phyloP scores from a whole-genome alignment of 306 rosid genomes.

The Neltuma alba region DNA sequence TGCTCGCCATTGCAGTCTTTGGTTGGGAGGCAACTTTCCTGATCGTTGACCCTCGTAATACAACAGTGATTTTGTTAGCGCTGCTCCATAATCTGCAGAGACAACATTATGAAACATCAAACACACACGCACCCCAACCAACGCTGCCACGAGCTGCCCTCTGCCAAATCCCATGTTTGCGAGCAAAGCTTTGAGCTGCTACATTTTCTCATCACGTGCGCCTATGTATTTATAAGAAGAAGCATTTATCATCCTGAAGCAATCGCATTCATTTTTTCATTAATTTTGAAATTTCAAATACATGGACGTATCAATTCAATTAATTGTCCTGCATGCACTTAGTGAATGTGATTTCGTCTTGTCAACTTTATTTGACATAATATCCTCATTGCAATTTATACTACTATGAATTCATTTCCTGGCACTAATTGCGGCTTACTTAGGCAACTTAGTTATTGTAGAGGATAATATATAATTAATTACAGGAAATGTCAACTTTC shows the following conservation, averaged over 20 bases:
- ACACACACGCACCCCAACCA: conserved; percentile 6
- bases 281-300: not conserved
- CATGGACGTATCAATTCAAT: not conserved
- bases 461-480: not conserved
- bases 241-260: not conserved
- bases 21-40: conserved; percentile 50
- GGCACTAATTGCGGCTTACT: not conserved
- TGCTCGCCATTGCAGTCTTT: conserved; percentile 62
- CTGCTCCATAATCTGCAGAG: conserved; percentile 38
- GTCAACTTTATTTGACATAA: not conserved
- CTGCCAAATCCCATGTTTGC: conserved; percentile 2
- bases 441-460: not conserved
- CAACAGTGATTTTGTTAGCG: conserved; percentile 52
- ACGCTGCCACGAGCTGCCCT: not conserved
- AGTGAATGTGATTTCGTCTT: not conserved
- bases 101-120: conserved; percentile 23
- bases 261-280: not conserved
- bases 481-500: not conserved
- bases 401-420: not conserved
- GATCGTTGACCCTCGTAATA: conserved; percentile 66
- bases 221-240: not conserved
- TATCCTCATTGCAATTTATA: not conserved
- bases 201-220: not conserved
- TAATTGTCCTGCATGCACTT: not conserved
- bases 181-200: not conserved